phyloP scores from a whole-genome alignment of 176 grass and related monocot genomes.

The Carex parvula region DNA sequence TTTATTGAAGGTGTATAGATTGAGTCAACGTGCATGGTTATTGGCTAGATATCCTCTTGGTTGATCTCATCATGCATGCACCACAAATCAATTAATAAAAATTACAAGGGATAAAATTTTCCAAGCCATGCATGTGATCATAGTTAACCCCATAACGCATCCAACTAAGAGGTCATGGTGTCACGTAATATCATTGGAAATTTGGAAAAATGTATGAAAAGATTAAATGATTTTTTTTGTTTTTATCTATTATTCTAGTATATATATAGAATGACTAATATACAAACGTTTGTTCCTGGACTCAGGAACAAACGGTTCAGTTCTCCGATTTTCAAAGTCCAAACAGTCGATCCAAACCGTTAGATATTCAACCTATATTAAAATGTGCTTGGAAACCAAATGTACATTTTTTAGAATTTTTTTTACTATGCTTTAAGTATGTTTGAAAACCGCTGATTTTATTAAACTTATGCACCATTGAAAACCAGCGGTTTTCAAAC shows the following conservation, averaged over 20 bases:
- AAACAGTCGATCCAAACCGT: too few species aligned
- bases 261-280: too few species aligned
- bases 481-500: too few species aligned
- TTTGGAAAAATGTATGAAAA: background rate
- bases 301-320: too few species aligned
- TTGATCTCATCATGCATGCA: background rate
- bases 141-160: constrained; percentile 4
- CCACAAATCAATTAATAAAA: background rate
- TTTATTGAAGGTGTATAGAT: background rate
- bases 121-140: constrained; percentile 3
- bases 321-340: too few species aligned
- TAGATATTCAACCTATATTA: too few species aligned
- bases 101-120: background rate
- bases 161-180: constrained; percentile 18
- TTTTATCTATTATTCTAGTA: background rate
- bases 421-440: too few species aligned
- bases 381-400: too few species aligned
- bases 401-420: too few species aligned
- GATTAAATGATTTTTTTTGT: background rate
- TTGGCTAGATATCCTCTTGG: background rate
- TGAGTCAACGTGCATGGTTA: background rate
- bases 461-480: too few species aligned
- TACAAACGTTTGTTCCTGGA: too few species aligned
- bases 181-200: constrained; percentile 10
- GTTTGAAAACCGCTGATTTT: too few species aligned